Evolutionary conservation across 192 early-diverging fungal species (phyloP), one percentile per base, ranked within the genome.

Genomic region (Geranomyces michiganensis): DNA sequence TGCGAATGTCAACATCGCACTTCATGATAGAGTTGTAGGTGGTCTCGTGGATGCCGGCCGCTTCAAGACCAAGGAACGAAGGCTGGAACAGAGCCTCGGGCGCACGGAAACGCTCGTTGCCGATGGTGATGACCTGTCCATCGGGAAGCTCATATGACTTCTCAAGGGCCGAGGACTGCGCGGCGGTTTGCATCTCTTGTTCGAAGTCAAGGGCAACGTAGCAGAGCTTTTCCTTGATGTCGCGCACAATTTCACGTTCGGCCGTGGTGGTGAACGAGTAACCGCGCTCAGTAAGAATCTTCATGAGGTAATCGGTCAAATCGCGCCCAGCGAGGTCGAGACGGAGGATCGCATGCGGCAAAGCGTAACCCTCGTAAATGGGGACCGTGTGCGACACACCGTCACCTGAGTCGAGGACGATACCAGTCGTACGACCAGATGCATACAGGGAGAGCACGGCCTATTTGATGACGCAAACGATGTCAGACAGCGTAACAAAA

Each of bases 191-290:
- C 90, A 96, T 92, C 83, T 99, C 97, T 86, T 95, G 92, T 74
- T 96, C 95, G 83, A 92, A 96, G 86, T 99, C 95, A 47, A 96
- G 87, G 65, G 95, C 95, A 76, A 96, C 95, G 80, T 98, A 97
- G 87, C 94, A 93, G 73, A 96, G 90, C 91, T 96, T 97, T 84
- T 98, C 97, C 90, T 99, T 99, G 86, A 99, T 97, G 78, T 98
- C 94, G 82, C 96, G 94, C 74, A 96, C 95, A 73, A 96, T 96
- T 91, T 97, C 96, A 81, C 92, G 90, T 84, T 97, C 96, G 72
- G 96, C 93, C 27, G 94, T 91, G 84, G 94, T 97, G 65, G 88
- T 90, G 90, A 96, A 94, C 33, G 93, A 84, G 90, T 98, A 92
- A 80, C 97, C 97, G 76, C 95, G 92, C 82, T 97, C 93, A 75